Evolutionary conservation across 73 alveolate genomes (phyloP).

Genomic region (Paramecium caudatum): DNA sequence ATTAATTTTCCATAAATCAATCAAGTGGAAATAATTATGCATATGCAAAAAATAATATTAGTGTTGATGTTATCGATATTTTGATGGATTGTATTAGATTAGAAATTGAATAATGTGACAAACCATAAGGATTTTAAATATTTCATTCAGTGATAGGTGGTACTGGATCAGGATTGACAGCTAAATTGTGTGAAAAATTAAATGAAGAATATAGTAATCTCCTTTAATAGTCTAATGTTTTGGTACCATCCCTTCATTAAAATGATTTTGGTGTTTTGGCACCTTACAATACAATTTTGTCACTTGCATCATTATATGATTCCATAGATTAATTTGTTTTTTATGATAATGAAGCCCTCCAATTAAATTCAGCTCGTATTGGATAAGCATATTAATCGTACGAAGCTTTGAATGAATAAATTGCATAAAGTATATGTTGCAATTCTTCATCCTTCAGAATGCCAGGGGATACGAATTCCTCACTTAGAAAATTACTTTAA

Average conservation of each 20-base stretch:
- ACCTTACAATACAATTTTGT: not conserved
- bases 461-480: not conserved
- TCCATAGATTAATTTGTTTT: not conserved
- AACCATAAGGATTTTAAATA: conserved; percentile 94
- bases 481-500: not conserved
- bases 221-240: not conserved
- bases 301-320: not conserved
- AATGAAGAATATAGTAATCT: not conserved
- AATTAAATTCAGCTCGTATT: not conserved
- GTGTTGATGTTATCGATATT: not conserved
- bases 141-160: conserved; percentile 97
- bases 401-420: not conserved
- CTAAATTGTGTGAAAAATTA: not conserved
- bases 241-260: not conserved
- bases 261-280: not conserved
- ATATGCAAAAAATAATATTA: not conserved
- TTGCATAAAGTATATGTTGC: conserved; percentile 31
- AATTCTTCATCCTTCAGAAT: conserved; percentile 3
- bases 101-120: conserved; percentile 93
- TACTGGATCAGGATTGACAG: conserved; percentile 95
- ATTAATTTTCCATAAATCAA: not conserved
- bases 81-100: conserved; percentile 84
- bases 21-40: conserved; percentile 20
- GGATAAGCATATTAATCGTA: not conserved
- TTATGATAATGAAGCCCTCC: not conserved